These are phyloP conservation scores for Scheffersomyces stipitis DNA, from an alignment of 805 yeast species.

Conservation along the genomic window DNA sequence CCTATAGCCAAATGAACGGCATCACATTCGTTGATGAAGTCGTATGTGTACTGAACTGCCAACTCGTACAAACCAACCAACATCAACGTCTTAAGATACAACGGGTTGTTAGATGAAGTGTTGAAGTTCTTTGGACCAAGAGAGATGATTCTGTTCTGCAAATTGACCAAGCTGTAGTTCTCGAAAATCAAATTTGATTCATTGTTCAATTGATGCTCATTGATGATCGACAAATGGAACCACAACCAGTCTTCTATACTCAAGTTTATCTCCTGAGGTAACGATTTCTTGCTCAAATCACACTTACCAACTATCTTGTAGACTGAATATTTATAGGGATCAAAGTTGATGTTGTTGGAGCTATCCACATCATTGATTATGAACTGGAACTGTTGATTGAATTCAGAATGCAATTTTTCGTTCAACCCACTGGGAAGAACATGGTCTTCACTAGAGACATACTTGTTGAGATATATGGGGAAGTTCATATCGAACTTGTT, in stretches of 20 bases:
- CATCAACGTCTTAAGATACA: constrained; percentile 72
- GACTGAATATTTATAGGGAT: constrained; percentile 87
- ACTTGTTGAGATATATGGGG: constrained; percentile 75
- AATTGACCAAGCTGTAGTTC: constrained; percentile 67
- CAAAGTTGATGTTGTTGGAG: constrained; percentile 50
- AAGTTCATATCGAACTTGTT: constrained; percentile 84
- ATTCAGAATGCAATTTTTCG: constrained; percentile 73
- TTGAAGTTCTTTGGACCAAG: constrained; percentile 75
- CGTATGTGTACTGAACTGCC: constrained; percentile 67
- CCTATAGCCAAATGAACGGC: constrained; percentile 89
- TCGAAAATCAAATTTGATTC: constrained; percentile 59
- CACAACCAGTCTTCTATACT: constrained; percentile 97
- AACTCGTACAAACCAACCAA: constrained; percentile 79
- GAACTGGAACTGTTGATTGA: constrained; percentile 76
- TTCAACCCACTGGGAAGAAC: constrained; percentile 65
- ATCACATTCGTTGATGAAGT: constrained; percentile 68
- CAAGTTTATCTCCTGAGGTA: constrained; percentile 66
- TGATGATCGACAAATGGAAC: constrained; percentile 80
- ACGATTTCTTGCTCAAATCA: constrained; percentile 61
- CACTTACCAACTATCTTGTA: constrained; percentile 94
- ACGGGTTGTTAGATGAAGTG: constrained; percentile 60
- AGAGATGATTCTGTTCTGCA: constrained; percentile 68
- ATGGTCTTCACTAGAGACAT: constrained; percentile 49
- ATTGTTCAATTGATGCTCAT: constrained; percentile 43
- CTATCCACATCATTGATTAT: constrained; percentile 40